Evolutionary conservation across 176 grass and related monocot genomes (phyloP).

Genomic region (Triticum monococcum): DNA sequence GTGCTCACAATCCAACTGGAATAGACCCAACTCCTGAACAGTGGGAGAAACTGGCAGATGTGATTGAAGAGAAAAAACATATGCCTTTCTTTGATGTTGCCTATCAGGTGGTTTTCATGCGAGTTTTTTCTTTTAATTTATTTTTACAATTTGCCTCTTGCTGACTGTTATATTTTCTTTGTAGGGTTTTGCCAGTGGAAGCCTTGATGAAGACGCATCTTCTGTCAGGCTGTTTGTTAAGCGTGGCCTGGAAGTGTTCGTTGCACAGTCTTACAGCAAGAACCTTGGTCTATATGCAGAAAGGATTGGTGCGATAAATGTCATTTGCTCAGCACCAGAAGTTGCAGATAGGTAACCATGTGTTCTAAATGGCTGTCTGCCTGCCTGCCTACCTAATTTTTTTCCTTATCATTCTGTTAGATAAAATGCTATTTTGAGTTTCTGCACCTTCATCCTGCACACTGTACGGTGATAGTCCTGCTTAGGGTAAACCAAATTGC

Average conservation of each 20-base stretch:
- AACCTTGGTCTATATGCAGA: conserved; percentile 94
- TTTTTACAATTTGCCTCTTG: not conserved
- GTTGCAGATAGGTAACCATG: conserved; percentile 59
- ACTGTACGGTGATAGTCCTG: not conserved
- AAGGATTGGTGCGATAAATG: conserved; percentile 93
- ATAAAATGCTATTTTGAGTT: not conserved
- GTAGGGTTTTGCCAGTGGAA: conserved; percentile 97
- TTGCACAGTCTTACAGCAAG: conserved; percentile 97
- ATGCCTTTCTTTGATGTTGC: conserved; percentile 99
- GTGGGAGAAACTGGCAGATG: conserved; percentile 81
- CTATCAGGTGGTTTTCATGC: conserved; percentile 68
- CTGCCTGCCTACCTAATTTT: not conserved
- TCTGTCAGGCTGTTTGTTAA: conserved; percentile 90
- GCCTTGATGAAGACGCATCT: conserved; percentile 92
- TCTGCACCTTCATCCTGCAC: not conserved
- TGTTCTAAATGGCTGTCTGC: conserved; percentile 2
- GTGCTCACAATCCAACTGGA: conserved; percentile 96
- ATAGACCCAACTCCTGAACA: conserved; percentile 92
- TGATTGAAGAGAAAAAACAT: conserved; percentile 88
- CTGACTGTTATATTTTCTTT: conserved; percentile 30
- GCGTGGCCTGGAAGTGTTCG: conserved; percentile 84
- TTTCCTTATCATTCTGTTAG: not conserved
- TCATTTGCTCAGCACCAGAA: conserved; percentile 80
- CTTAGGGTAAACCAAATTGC: too few relatives aligned
- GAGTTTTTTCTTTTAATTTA: not conserved